Conservation (phyloP, 2,329 filamentous ascomycete species). For the Diaporthe ilicicola region DNA sequence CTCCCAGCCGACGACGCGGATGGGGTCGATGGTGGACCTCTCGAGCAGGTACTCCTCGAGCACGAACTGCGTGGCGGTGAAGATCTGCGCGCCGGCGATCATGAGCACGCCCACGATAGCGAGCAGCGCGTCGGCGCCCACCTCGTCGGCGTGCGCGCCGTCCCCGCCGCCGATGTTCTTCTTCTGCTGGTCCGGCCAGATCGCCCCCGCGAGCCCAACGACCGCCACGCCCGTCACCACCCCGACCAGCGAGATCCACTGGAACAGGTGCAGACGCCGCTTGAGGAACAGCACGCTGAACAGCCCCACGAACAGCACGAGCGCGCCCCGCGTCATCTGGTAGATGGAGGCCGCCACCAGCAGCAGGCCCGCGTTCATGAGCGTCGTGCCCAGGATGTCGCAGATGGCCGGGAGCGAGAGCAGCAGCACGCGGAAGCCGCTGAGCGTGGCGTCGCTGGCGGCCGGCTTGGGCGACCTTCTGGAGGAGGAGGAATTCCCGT, state of each 20-base stretch:
- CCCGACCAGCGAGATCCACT: constrained; percentile 88
- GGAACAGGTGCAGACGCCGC: constrained; percentile 82
- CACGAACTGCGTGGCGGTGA: constrained; percentile 96
- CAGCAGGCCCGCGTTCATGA: constrained; percentile 95
- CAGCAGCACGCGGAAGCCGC: constrained; percentile 75
- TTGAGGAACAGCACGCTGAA: constrained; percentile 93
- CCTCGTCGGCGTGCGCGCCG: constrained; percentile 48
- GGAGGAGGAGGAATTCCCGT: constrained; percentile 20
- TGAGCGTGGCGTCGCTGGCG: constrained; percentile 63
- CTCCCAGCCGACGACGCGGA: constrained; percentile 96
- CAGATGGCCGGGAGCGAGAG: constrained; percentile 89
- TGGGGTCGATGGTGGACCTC: constrained; percentile 72
- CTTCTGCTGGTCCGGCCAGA: constrained; percentile 74
- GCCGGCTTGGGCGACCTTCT: constrained; percentile 48
- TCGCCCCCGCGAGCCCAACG: constrained; percentile 87
- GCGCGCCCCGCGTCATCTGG: constrained; percentile 95
- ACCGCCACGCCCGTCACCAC: constrained; percentile 89
- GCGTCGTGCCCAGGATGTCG: constrained; percentile 92
- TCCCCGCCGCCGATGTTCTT: constrained; percentile 40
- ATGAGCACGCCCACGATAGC: constrained; percentile 86
- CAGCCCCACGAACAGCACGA: constrained; percentile 94
- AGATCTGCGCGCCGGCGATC: constrained; percentile 94
- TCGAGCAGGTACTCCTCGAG: constrained; percentile 91
- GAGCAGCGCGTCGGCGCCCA: constrained; percentile 61
- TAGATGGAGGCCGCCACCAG: constrained; percentile 97